Base-by-base conservation (phyloP, 1,284 basidiomycete species). In the Fistulina hepatica region DNA sequence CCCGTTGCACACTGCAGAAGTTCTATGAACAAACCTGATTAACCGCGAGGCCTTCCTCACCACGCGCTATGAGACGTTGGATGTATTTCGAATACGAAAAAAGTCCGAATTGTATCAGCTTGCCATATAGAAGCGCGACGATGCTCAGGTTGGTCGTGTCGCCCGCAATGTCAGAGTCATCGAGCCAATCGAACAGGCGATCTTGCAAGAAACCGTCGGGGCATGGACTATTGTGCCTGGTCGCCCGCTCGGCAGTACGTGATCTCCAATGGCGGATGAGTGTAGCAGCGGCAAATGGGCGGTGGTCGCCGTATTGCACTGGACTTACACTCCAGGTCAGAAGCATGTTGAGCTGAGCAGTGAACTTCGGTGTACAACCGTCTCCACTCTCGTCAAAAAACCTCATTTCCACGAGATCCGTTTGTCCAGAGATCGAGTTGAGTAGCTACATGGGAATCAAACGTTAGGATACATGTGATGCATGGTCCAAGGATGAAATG, bases 41-140 rank as follows among this genome's bases (percentile, higher is more conserved):
- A 44, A 58, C 65, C 3, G 68, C 67, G 33, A 84, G 53, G 5
- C 76, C 79, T 1, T 55, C 50, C 51, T 86, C 84, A 6, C 88
- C 84, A 17, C 85, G 70, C 2, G 89, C 85, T 39, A 93, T 79
- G 16, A 95, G 67, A 19, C 83, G 72, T 51, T 91, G 85, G 21
- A 94, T 70, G 52, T 93, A 95, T 27, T 70, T 68, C n/a, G 76
- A 67, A 51, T 89, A 94, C 2, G 81, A 85, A 54, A 94, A 93
- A 15, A 91, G 55, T 3, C 75, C 78, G 19, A 69, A 62, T 48
- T 81, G 73, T 4, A 84, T 76, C 2, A 94, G 68, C 53, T 89
- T 82, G 9, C 84, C 89, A 43, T 82, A 84, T 4, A 92, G 63
- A 16, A 82, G 64, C 7, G 85, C 73, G 24, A 91, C 71, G 13